Conservation (phyloP, 495 filamentous ascomycete genomes). For the Collariella sp. region DNA sequence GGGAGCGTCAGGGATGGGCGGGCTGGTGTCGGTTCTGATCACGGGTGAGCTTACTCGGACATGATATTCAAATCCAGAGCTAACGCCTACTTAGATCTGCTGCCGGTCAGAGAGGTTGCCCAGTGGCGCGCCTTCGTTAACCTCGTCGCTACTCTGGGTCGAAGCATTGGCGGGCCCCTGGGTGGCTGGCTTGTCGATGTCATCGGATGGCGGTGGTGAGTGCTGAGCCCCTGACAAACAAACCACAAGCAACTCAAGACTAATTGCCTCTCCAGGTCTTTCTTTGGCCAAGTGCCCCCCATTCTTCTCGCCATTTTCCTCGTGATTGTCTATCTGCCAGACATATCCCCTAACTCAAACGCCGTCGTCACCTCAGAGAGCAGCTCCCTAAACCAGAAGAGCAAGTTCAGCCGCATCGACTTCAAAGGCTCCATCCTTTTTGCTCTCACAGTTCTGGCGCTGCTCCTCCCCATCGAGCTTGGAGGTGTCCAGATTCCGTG, state of each 20-base stretch:
- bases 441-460: conserved; percentile 36
- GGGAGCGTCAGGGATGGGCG: conserved; percentile 50
- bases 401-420: conserved; percentile 46
- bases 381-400: conserved; percentile 3
- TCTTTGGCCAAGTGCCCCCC: conserved; percentile 50
- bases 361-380: not conserved
- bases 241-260: not conserved
- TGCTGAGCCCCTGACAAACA: conserved; percentile 17
- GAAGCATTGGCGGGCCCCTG: conserved; percentile 55
- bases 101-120: conserved; percentile 59
- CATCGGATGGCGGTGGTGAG: conserved; percentile 56
- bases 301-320: conserved; percentile 47
- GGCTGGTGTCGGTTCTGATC: conserved; percentile 52
- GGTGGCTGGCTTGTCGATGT: conserved; percentile 58
- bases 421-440: conserved; percentile 49
- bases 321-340: conserved; percentile 37
- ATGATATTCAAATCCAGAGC: not conserved
- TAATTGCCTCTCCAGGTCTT: conserved; percentile 30
- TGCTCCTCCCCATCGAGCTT: conserved; percentile 51
- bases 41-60: conserved; percentile 35
- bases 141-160: conserved; percentile 52
- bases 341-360: not conserved
- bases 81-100: conserved; percentile 38
- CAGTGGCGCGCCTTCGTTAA: conserved; percentile 60
- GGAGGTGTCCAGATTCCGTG: conserved; percentile 52